These are phyloP conservation scores for Tardiomyces blankii DNA, from an alignment of 1,139 yeast genomes.

Conservation along the genomic window DNA sequence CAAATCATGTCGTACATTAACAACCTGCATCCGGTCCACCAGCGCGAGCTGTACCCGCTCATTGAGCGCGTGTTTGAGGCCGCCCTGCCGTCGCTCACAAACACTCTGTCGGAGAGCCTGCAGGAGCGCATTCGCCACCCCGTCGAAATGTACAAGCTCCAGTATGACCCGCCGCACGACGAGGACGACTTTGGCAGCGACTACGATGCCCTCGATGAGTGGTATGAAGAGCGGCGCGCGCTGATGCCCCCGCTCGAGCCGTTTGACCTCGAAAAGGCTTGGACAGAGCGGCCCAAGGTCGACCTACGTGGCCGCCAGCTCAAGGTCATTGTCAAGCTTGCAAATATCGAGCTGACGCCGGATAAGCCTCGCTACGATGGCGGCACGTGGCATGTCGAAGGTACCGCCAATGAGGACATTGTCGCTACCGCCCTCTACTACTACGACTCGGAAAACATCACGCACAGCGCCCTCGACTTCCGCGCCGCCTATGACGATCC, in stretches of 20 bases:
- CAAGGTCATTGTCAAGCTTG: slow-evolving; percentile 34
- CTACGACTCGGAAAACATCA: slow-evolving; percentile 33
- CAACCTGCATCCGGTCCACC: slow-evolving; percentile 29
- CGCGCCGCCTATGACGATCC: slow-evolving; percentile 27
- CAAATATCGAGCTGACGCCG: slow-evolving; percentile 33
- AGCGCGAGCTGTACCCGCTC: slow-evolving; percentile 20
- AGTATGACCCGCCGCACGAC: neutral
- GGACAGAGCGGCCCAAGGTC: slow-evolving; percentile 4
- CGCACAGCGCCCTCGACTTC: slow-evolving; percentile 29
- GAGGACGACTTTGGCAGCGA: neutral
- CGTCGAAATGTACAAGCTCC: neutral
- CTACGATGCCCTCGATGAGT: neutral
- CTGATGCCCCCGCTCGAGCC: neutral
- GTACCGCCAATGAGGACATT: slow-evolving; percentile 34
- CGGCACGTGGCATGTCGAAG: slow-evolving; percentile 40
- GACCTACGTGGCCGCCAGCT: slow-evolving; percentile 9
- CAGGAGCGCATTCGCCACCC: neutral
- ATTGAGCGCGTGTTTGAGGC: slow-evolving; percentile 26
- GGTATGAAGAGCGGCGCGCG: neutral
- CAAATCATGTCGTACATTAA: slow-evolving; percentile 29
- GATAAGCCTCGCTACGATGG: slow-evolving; percentile 32
- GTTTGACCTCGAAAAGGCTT: neutral
- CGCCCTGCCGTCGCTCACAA: slow-evolving; percentile 27
- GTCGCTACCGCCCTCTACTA: slow-evolving; percentile 35
- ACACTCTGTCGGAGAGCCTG: slow-evolving; percentile 13